Conservation (phyloP, 805 yeast species). For the Candida parachauliodes region DNA sequence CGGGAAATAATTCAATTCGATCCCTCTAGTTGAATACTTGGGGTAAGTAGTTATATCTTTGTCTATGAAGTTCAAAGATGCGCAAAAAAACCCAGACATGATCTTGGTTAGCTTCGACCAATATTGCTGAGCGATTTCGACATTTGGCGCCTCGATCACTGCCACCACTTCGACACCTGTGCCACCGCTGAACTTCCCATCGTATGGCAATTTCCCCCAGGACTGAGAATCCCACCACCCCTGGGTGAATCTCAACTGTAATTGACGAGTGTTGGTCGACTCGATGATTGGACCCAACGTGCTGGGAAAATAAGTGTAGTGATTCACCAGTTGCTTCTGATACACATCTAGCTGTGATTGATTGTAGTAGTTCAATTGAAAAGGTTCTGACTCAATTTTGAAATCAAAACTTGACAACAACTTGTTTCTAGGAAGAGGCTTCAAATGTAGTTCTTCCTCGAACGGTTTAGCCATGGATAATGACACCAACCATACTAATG, state of each 20-base stretch:
- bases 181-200: slow-evolving; percentile 80
- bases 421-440: slow-evolving; percentile 71
- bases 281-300: slow-evolving; percentile 74
- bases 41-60: slow-evolving; percentile 67
- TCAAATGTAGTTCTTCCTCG: slow-evolving; percentile 56
- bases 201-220: slow-evolving; percentile 79
- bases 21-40: slow-evolving; percentile 41
- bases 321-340: slow-evolving; percentile 18
- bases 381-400: slow-evolving; percentile 52
- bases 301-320: slow-evolving; percentile 74
- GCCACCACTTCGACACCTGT: slow-evolving; percentile 96
- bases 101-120: slow-evolving; percentile 76
- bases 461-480: not conserved
- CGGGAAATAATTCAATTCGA: slow-evolving; percentile 20
- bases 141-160: slow-evolving; percentile 58
- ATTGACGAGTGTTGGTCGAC: slow-evolving; percentile 62
- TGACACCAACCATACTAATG: slow-evolving; percentile 3
- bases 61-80: slow-evolving; percentile 87
- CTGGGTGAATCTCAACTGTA: slow-evolving; percentile 83
- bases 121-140: slow-evolving; percentile 50
- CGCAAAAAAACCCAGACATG: slow-evolving; percentile 90
- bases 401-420: slow-evolving; percentile 71
- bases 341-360: slow-evolving; percentile 9
- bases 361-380: slow-evolving; percentile 17
- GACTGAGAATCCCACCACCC: slow-evolving; percentile 92